Evolutionary conservation across 306 rosid genomes (phyloP).

Genomic region (Dalbergia cochinchinensis): DNA sequence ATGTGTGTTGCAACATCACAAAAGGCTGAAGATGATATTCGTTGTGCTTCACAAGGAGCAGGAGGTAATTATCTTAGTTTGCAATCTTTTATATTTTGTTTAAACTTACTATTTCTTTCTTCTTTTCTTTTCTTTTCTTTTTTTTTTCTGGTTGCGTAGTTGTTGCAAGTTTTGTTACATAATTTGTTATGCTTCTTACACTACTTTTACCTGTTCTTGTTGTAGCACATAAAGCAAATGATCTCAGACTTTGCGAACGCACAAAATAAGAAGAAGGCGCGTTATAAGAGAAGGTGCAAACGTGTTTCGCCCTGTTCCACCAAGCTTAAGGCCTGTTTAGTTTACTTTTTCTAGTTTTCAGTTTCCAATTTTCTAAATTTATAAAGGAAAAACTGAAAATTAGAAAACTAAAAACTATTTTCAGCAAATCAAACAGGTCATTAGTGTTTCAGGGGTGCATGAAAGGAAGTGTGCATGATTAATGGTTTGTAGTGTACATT

Average conservation of each 20-base stretch:
- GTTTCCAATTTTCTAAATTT: too few relatives aligned
- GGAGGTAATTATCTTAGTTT: conserved; percentile 60
- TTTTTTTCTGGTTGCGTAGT: background rate
- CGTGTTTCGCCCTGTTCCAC: background rate
- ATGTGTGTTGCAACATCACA: conserved; percentile 78
- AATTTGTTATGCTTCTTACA: conserved; percentile 12
- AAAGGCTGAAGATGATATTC: conserved; percentile 85
- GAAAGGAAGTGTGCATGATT: conserved; percentile 4
- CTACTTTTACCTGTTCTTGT: conserved; percentile 24
- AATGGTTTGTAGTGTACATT: too few relatives aligned
- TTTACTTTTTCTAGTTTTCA: too few relatives aligned
- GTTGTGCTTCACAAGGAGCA: conserved; percentile 81
- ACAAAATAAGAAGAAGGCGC: background rate
- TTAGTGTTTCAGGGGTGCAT: conserved; percentile 30
- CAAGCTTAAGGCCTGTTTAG: too few relatives aligned
- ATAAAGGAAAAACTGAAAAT: too few relatives aligned
- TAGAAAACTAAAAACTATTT: too few relatives aligned
- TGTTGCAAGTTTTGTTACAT: background rate
- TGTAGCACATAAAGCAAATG: conserved; percentile 80
- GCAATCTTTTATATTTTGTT: background rate
- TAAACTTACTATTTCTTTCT: background rate
- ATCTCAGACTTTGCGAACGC: conserved; percentile 67
- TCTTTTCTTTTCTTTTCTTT: background rate
- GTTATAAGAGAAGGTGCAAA: conserved; percentile 47
- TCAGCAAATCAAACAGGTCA: too few relatives aligned